Evolutionary conservation across 148 eudicot species (phyloP).

Genomic region (Vaccinium darrowii): DNA sequence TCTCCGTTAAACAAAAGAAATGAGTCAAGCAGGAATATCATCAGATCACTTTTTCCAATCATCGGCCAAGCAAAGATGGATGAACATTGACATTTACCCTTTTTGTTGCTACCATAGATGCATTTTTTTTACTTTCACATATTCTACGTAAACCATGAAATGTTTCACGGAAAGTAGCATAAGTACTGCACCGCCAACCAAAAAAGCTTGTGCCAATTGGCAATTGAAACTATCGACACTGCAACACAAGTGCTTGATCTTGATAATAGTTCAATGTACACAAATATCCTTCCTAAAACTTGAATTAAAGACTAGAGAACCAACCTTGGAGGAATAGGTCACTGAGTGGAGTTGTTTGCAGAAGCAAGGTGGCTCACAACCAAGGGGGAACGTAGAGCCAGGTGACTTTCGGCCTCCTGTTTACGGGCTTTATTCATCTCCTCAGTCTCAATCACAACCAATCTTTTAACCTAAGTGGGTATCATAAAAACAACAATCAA

Average conservation of each 20-base stretch:
- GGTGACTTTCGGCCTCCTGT: constrained; percentile 46
- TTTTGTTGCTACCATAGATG: background rate
- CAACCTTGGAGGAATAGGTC: constrained; percentile 14
- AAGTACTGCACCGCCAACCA: background rate
- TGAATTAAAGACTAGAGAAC: background rate
- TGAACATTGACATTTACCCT: background rate
- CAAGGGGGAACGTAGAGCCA: constrained; percentile 63
- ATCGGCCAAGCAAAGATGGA: background rate
- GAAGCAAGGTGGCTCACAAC: constrained; percentile 49
- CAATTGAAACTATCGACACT: background rate
- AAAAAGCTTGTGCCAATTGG: background rate
- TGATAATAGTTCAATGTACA: background rate
- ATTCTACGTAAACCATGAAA: background rate
- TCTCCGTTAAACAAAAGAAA: background rate
- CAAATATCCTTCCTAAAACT: background rate
- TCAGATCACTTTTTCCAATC: background rate
- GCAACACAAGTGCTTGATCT: background rate
- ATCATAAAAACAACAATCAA: background rate
- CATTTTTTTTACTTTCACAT: background rate
- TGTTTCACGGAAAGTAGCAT: background rate
- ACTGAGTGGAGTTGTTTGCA: constrained; percentile 34
- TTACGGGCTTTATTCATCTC: constrained; percentile 81
- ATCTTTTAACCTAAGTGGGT: constrained; percentile 58
- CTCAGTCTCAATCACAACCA: constrained; percentile 68
- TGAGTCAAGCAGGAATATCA: background rate